Conservation (phyloP, 2,329 filamentous ascomycete genomes). For the Dactylellina sp. region DNA sequence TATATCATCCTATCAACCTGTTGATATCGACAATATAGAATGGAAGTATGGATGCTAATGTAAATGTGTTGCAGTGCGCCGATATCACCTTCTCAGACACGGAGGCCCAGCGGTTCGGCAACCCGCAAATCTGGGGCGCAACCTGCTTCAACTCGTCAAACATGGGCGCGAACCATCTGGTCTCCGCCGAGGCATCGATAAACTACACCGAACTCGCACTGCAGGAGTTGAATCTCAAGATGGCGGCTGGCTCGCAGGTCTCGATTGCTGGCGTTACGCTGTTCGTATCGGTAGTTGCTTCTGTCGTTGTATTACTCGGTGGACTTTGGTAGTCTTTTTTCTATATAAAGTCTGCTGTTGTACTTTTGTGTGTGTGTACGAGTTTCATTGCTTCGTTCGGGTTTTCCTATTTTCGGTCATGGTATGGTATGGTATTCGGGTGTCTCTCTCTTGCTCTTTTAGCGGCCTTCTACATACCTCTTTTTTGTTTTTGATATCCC, state of each 20-base stretch:
- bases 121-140: conserved; percentile 57
- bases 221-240: conserved; percentile 54
- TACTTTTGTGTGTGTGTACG: conserved; percentile 1
- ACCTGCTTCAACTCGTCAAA: conserved; percentile 59
- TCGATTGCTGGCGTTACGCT: conserved; percentile 26
- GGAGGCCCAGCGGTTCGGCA: conserved; percentile 59
- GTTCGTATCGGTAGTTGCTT: conserved; percentile 14
- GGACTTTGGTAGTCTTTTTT: conserved; percentile 39
- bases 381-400: conserved; percentile 24
- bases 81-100: conserved; percentile 59
- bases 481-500: conserved; percentile 1
- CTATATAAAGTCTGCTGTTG: not conserved
- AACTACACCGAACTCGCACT: conserved; percentile 56
- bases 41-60: conserved; percentile 9
- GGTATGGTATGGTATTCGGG: too few species aligned
- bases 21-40: conserved; percentile 6
- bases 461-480: not conserved
- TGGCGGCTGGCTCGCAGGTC: conserved; percentile 33
- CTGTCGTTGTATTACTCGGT: conserved; percentile 13
- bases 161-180: conserved; percentile 58
- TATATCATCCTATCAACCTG: not conserved
- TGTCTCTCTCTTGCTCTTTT: conserved; percentile 7
- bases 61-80: conserved; percentile 52
- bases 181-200: conserved; percentile 31
- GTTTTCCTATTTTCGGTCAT: too few species aligned